Evolutionary conservation across 768 basidiomycete genomes (phyloP), one percentile per base, ranked within the genome.

Genomic region (Lepiota brunneoincarnata): DNA sequence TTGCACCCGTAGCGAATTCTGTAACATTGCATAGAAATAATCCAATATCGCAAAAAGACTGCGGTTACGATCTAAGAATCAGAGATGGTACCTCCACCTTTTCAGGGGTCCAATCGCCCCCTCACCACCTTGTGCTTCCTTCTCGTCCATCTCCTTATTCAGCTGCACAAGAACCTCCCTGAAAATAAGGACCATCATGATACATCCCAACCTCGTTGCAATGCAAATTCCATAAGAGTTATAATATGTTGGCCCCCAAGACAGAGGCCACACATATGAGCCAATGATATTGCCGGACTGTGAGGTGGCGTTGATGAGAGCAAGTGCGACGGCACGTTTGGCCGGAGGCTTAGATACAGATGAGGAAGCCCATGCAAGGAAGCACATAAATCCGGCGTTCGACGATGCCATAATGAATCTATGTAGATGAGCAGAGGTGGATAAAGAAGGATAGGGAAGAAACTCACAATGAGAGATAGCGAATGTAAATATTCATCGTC

Each of bases 311-410:
- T 94, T 93, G 62, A 93, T 81, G 56, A 89, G 70, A 2, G 91
- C 93, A 43, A 95, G 75, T 14, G 87, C 87, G 14, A 93, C 87
- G 2, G 92, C 89, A 3, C 92, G 84, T 69, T 94, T 94, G n/a
- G 87, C 83, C 5, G 90, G 78, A 24, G 93, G 84, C 15, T 82
- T 65, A 11, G 74, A 64, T 12, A 80, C 71, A 17, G 77, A 72
- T 31, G 73, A 72, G 56, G 75, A 77, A 6, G 75, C 71, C 79
- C 79, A 82, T 1, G 78, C 74, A 40, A 77, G 62, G 54, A 88
- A 83, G 50, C 78, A 76, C 57, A 91, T 80, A 68, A 87, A 89
- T 3, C 81, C 89, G 1, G 84, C 75, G 59, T 89, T 90, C 0
- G 82, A 82, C 60, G 84, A 83, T 5, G 87, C 83, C 81, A 89